These are phyloP conservation scores for Aureobasidium musti DNA, from an alignment of 2,329 filamentous ascomycete genomes.

Conservation along the genomic window DNA sequence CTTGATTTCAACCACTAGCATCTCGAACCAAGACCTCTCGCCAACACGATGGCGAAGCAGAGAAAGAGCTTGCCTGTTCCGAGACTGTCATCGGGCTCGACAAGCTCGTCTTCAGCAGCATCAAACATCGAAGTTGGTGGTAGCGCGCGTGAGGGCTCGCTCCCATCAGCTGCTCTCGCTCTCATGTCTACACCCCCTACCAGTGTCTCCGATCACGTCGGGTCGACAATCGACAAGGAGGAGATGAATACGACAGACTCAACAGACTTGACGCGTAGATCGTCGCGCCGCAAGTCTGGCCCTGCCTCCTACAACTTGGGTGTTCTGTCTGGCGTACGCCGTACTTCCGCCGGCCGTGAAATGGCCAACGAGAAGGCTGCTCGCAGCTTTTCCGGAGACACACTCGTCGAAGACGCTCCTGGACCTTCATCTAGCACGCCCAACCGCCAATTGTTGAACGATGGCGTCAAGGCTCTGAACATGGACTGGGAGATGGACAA, in stretches of 20 bases:
- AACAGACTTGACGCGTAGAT: slow-evolving; percentile 34
- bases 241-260: slow-evolving; percentile 31
- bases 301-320: slow-evolving; percentile 64
- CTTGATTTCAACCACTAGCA: slow-evolving; percentile 35
- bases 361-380: slow-evolving; percentile 29
- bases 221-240: slow-evolving; percentile 40
- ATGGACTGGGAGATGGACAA: slow-evolving; percentile 40
- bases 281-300: slow-evolving; percentile 58
- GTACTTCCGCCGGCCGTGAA: slow-evolving; percentile 31
- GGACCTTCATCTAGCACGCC: slow-evolving; percentile 33
- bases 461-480: slow-evolving; percentile 53
- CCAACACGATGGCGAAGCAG: slow-evolving; percentile 30
- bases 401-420: slow-evolving; percentile 39
- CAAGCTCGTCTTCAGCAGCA: slow-evolving; percentile 47
- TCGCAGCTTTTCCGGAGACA: slow-evolving; percentile 46
- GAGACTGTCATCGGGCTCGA: slow-evolving; percentile 35
- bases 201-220: slow-evolving; percentile 63
- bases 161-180: slow-evolving; percentile 53
- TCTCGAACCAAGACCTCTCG: slow-evolving; percentile 14
- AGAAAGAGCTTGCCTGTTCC: slow-evolving; percentile 19
- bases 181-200: slow-evolving; percentile 66
- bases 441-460: slow-evolving; percentile 38
- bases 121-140: slow-evolving; percentile 48
- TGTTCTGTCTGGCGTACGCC: slow-evolving; percentile 37
- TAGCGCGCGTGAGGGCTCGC: slow-evolving; percentile 43